phyloP scores from a whole-genome alignment of 2,329 filamentous ascomycete genomes.

The Fusarium vanettenii region DNA sequence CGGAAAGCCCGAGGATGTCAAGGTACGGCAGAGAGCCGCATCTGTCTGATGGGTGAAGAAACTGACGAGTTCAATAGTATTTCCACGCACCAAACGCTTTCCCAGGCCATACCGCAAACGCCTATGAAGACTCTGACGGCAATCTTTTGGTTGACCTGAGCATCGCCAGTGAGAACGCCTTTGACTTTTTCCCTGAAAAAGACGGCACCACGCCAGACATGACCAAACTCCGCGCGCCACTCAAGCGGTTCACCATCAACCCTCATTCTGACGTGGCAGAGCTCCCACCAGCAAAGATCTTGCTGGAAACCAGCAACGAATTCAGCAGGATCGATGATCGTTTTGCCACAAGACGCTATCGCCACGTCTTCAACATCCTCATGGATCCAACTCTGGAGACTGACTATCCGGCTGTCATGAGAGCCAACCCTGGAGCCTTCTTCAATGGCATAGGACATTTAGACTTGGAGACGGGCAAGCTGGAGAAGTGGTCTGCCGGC shows the following conservation, averaged over 20 bases:
- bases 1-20: neutral
- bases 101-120: too few species aligned
- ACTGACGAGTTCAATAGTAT: too few species aligned
- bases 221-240: too few species aligned
- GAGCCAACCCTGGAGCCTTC: conserved; percentile 13
- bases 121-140: too few species aligned
- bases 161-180: too few species aligned
- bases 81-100: too few species aligned
- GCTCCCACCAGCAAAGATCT: neutral
- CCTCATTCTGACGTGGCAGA: too few species aligned
- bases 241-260: too few species aligned
- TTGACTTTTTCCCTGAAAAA: too few species aligned
- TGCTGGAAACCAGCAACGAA: conserved; percentile 9
- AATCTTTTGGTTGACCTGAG: too few species aligned
- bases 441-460: conserved; percentile 13
- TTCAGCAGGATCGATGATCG: conserved; percentile 21
- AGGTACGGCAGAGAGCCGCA: conserved; percentile 6
- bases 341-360: neutral
- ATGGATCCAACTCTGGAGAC: neutral
- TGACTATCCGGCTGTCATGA: neutral
- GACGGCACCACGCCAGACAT: too few species aligned
- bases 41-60: conserved; percentile 12
- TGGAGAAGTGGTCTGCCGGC: conserved; percentile 13
- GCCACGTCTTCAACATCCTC: conserved; percentile 3
- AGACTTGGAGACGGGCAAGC: conserved; percentile 3